These are phyloP conservation scores for Magnusiomyces suaveolens DNA, from an alignment of 1,139 yeast genomes.

Conservation along the genomic window DNA sequence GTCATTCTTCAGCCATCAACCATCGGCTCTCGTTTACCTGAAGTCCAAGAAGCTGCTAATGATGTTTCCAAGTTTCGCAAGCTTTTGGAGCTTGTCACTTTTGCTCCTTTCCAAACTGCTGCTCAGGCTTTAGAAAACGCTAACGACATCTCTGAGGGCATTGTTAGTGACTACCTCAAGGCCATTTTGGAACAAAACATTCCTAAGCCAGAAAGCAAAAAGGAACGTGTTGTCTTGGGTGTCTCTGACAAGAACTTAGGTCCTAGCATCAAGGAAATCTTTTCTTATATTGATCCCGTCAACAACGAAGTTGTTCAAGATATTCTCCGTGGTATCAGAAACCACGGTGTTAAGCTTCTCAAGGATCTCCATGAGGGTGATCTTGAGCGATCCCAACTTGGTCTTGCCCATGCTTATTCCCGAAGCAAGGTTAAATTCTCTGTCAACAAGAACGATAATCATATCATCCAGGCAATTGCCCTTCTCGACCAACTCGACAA, in stretches of 20 bases:
- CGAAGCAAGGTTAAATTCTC: conserved; percentile 98
- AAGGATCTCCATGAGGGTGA: conserved; percentile 93
- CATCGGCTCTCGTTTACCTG: conserved; percentile 81
- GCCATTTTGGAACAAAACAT: conserved; percentile 81
- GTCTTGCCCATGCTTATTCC: conserved; percentile 97
- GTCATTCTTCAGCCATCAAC: conserved; percentile 91
- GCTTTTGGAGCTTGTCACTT: conserved; percentile 84
- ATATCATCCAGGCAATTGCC: conserved; percentile 97
- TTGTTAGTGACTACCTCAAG: conserved; percentile 85
- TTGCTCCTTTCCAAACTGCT: conserved; percentile 98
- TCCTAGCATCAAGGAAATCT: conserved; percentile 84
- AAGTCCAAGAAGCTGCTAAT: conserved; percentile 84
- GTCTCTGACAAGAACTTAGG: conserved; percentile 94
- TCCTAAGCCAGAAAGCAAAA: conserved; percentile 72
- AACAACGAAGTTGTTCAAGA: conserved; percentile 92
- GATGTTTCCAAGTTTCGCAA: conserved; percentile 87
- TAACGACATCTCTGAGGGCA: conserved; percentile 94
- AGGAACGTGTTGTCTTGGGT: conserved; percentile 56
- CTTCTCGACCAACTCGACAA: conserved; percentile 92
- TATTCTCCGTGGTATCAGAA: conserved; percentile 87
- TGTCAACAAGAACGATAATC: conserved; percentile 96
- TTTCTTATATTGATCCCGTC: conserved; percentile 83
- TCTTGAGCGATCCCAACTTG: conserved; percentile 94
- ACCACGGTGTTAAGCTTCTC: conserved; percentile 77
- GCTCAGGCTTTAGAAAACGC: conserved; percentile 98